phyloP scores from a whole-genome alignment of 768 basidiomycete genomes.

The Psilocybe sp. region DNA sequence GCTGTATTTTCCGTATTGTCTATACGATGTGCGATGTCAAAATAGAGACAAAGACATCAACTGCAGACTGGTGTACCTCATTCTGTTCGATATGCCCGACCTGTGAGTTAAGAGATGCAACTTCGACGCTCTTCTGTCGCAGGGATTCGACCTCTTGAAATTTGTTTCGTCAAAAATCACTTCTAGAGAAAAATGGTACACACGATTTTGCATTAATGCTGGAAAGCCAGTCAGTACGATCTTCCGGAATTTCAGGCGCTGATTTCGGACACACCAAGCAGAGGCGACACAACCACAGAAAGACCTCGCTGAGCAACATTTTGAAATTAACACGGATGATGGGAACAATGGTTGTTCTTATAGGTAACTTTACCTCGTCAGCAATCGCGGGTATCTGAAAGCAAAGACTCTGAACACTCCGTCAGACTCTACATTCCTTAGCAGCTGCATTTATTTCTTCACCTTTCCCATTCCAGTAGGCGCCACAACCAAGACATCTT shows the following conservation, averaged over 20 bases:
- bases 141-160: slow-evolving; percentile 61
- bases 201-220: slow-evolving; percentile 86
- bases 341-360: background rate
- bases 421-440: background rate
- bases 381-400: slow-evolving; percentile 82
- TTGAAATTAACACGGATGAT: background rate
- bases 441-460: background rate
- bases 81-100: slow-evolving; percentile 50
- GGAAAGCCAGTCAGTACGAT: background rate
- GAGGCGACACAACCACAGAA: slow-evolving; percentile 74
- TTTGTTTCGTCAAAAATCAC: background rate
- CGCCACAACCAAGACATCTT: slow-evolving; percentile 76
- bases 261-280: slow-evolving; percentile 52
- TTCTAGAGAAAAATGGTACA: slow-evolving; percentile 16
- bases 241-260: background rate
- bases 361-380: slow-evolving; percentile 38
- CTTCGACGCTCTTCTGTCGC: slow-evolving; percentile 50
- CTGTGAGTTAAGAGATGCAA: slow-evolving; percentile 67
- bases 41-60: background rate
- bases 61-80: slow-evolving; percentile 35
- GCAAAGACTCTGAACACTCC: slow-evolving; percentile 61
- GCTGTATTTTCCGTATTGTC: slow-evolving; percentile 62
- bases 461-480: slow-evolving; percentile 93
- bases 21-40: slow-evolving; percentile 24
- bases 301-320: slow-evolving; percentile 50